Base-by-base conservation (phyloP, 2,329 filamentous ascomycete genomes). In the Aspergillus sp. region DNA sequence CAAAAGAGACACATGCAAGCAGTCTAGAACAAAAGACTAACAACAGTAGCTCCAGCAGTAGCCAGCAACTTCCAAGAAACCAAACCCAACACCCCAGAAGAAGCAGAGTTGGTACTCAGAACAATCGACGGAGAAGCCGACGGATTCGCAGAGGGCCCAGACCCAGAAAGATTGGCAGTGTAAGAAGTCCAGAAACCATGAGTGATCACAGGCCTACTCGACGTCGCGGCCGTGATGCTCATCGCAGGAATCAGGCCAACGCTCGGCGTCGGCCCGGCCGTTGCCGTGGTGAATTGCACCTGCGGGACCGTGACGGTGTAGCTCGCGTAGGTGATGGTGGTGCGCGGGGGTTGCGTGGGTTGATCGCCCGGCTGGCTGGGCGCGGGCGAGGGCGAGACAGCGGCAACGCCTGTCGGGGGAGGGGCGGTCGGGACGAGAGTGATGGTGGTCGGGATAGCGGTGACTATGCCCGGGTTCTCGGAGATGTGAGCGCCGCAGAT, bases 391-490 rank as follows among this genome's bases (percentile, higher is more conserved):
- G 41, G 27, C 8, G 48, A 39, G 16, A 50, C 48, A 13, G 47
- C 53, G 19, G 48, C 41, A 22, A 72, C 58, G 28, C 66, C 68
- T 52, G 61, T 68, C 30, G 69, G 63, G 16, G 73, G 58, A 30
- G 61, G 57, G 4, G 63, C 50, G 15, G 66, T 64, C 10, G 63
- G 61, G 16, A 55, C 53, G n/a, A 71, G 57, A 5, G 64, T 67
- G 60, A 80, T 72, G 34, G 69, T 71, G 24, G 70, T 68, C 15
- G 82, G 76, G 47, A 85, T 77, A 42, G 74, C 78, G 30, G 82
- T 93, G 53, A 85, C 75, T 51, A 96, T 83, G 43, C 72, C 83
- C n/a, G 88, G 86, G 74, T 95, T 94, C 55, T 73, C 49, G 11
- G 72, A 68, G 22, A 85, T 72, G 61, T 80, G 80, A 33, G 72